phyloP scores from a whole-genome alignment of 2,329 filamentous ascomycete species.

The Alternaria rosae region DNA sequence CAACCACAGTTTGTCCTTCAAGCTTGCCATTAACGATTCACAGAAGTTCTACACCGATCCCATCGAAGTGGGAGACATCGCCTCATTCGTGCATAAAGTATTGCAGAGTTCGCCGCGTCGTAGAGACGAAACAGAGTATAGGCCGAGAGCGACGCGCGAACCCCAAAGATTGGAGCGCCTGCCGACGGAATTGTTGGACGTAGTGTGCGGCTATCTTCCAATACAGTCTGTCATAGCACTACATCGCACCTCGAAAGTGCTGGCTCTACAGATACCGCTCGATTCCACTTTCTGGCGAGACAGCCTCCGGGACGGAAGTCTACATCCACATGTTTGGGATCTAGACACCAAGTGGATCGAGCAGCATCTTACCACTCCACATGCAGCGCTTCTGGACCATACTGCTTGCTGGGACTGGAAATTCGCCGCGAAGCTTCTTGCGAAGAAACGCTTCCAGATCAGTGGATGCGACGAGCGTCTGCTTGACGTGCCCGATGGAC shows the following conservation, averaged over 20 bases:
- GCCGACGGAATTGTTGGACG: constrained; percentile 28
- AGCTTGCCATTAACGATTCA: neutral
- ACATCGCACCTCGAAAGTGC: constrained; percentile 25
- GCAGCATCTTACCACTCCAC: neutral
- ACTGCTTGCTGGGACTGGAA: constrained; percentile 27
- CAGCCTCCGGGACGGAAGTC: constrained; percentile 25
- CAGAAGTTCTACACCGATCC: constrained; percentile 39
- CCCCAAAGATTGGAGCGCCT: constrained; percentile 22
- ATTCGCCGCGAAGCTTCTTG: constrained; percentile 22
- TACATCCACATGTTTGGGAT: constrained; percentile 37
- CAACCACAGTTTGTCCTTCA: neutral
- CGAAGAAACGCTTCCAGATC: constrained; percentile 20
- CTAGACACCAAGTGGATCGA: constrained; percentile 24
- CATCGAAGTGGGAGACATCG: constrained; percentile 14
- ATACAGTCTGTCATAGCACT: constrained; percentile 22
- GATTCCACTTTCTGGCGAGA: constrained; percentile 37
- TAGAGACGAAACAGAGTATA: neutral
- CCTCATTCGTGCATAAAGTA: constrained; percentile 15
- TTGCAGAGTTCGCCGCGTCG: constrained; percentile 16
- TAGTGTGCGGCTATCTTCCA: constrained; percentile 24
- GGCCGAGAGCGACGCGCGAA: neutral
- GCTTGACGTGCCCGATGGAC: constrained; percentile 22
- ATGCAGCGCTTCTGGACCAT: neutral
- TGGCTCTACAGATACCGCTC: constrained; percentile 28
- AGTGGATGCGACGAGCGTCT: constrained; percentile 17